Evolutionary conservation across 2,329 filamentous ascomycete species (phyloP).

Genomic region (Hypoxylon sp.): DNA sequence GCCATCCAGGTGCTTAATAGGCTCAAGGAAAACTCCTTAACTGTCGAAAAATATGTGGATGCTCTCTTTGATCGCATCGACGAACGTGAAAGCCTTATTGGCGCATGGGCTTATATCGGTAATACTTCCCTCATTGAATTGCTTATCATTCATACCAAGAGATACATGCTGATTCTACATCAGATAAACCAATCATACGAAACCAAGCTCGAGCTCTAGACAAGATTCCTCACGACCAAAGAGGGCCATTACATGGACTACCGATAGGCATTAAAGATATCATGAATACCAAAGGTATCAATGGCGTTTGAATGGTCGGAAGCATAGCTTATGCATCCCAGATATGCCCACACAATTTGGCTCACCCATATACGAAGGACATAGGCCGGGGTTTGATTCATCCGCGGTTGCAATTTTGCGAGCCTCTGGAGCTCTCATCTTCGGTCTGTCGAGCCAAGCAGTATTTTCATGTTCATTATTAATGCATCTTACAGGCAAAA

Average conservation of each 20-base stretch:
- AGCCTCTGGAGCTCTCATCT: constrained; percentile 3
- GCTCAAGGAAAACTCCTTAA: not conserved
- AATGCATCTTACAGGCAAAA: constrained; percentile 1
- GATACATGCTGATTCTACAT: not conserved
- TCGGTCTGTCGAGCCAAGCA: not conserved
- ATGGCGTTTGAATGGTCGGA: not conserved
- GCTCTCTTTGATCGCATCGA: not conserved
- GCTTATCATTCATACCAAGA: no score
- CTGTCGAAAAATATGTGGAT: constrained; percentile 1
- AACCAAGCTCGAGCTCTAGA: constrained; percentile 10
- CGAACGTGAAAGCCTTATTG: not conserved
- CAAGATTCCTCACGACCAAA: not conserved
- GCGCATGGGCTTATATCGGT: constrained; percentile 5
- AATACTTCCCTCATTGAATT: not conserved
- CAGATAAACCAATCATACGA: not conserved
- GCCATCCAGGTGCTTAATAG: constrained; percentile 1
- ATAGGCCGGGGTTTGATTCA: not conserved
- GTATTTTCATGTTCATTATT: not conserved
- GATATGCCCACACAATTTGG: constrained; percentile 13
- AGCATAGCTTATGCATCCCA: constrained; percentile 3
- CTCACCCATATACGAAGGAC: constrained; percentile 8
- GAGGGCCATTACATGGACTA: constrained; percentile 8
- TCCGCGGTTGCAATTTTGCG: constrained; percentile 4
- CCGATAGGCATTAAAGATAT: constrained; percentile 9
- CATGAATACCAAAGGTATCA: constrained; percentile 12